Evolutionary conservation across 2,329 filamentous ascomycete species (phyloP).

Genomic region (Colletotrichum simmondsii): DNA sequence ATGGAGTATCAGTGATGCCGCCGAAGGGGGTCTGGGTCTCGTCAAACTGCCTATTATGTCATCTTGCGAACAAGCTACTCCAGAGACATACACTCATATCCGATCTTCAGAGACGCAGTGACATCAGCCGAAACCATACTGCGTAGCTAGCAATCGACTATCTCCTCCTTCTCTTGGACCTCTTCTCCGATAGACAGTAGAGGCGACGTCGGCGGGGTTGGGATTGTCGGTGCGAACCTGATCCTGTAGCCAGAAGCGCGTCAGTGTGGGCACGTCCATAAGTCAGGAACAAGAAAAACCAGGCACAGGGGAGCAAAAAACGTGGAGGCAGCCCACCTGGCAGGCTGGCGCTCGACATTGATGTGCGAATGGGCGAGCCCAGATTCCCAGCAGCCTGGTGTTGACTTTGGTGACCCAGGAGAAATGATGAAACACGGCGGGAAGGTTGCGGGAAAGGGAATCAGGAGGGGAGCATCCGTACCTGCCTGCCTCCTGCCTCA

Average conservation of each 20-base stretch:
- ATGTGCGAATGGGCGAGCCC: conserved; percentile 7
- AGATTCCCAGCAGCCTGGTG: conserved; percentile 24
- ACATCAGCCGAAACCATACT: conserved; percentile 19
- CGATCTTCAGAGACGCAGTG: not conserved
- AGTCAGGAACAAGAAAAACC: conserved; percentile 10
- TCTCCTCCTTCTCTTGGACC: not conserved
- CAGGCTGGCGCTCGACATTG: conserved; percentile 11
- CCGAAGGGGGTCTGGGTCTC: not conserved
- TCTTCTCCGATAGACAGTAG: not conserved
- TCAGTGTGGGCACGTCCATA: conserved; percentile 21
- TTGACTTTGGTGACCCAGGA: conserved; percentile 17
- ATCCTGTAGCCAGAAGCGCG: conserved; percentile 12
- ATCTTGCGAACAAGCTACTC: not conserved
- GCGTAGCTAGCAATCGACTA: not conserved
- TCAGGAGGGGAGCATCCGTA: not conserved
- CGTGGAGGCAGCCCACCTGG: conserved; percentile 26
- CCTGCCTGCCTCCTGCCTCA: not conserved
- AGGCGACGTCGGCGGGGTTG: not conserved
- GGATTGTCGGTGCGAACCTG: conserved; percentile 7
- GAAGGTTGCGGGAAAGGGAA: conserved; percentile 13
- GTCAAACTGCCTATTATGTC: conserved; percentile 16
- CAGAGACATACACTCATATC: not conserved
- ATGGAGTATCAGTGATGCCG: conserved; percentile 10
- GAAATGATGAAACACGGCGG: conserved; percentile 30
- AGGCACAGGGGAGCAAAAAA: conserved; percentile 11